phyloP scores from a whole-genome alignment of 2,329 filamentous ascomycete species.

The Fusarium palustre region DNA sequence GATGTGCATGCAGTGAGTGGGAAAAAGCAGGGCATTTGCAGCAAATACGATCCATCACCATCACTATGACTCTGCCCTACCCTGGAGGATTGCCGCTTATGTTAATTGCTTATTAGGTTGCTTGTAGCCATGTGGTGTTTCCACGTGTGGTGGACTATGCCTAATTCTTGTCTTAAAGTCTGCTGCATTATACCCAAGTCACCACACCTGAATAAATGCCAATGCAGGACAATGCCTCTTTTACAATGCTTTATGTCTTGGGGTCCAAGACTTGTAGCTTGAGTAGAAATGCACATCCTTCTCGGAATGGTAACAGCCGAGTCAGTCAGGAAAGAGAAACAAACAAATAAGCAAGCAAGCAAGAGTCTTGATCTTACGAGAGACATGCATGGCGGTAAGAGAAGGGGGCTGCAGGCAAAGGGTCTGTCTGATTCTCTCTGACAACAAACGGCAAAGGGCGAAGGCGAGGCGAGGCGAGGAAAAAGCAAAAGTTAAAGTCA shows the following conservation, averaged over 20 bases:
- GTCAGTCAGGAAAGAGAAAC: not conserved
- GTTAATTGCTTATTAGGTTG: not conserved
- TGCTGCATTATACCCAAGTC: not conserved
- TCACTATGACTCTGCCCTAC: not conserved
- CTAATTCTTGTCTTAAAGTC: not conserved
- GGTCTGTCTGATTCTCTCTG: not conserved
- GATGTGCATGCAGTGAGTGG: not conserved
- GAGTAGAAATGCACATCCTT: not conserved
- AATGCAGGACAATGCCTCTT: not conserved
- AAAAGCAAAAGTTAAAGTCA: conserved; percentile 25
- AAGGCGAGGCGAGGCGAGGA: conserved; percentile 12
- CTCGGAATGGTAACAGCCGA: conserved; percentile 35
- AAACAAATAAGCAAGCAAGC: not conserved
- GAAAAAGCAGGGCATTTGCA: conserved; percentile 7
- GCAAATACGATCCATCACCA: not conserved
- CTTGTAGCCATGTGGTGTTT: conserved; percentile 1
- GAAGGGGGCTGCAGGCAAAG: conserved; percentile 7
- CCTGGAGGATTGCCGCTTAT: not conserved
- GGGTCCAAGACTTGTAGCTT: not conserved
- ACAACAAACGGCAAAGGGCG: conserved; percentile 2
- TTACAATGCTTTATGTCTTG: not conserved
- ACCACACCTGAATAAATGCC: not conserved
- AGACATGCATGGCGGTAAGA: conserved; percentile 11
- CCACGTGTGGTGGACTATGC: conserved; percentile 12
- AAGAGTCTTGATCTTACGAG: conserved; percentile 8